These are phyloP conservation scores for Diaporthe sp. DNA, from an alignment of 2,329 filamentous ascomycete species.

Conservation along the genomic window DNA sequence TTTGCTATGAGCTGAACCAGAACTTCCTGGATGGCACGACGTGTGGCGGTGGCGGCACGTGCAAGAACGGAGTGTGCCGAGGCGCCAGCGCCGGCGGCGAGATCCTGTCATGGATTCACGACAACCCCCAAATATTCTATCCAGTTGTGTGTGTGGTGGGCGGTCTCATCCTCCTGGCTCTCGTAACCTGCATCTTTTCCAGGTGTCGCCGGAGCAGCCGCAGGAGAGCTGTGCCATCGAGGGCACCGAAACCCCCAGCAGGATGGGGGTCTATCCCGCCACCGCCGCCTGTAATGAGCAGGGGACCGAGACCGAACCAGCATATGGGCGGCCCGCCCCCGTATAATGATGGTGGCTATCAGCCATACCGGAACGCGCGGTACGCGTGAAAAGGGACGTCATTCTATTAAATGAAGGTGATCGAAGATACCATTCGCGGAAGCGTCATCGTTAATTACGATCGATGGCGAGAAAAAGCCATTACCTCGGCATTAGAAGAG, in stretches of 20 bases:
- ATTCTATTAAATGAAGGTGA: neutral
- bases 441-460: neutral
- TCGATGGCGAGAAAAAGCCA: neutral
- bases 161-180: conserved; percentile 76
- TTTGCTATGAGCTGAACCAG: conserved; percentile 84
- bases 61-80: conserved; percentile 82
- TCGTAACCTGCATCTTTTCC: conserved; percentile 73
- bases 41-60: conserved; percentile 85
- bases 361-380: conserved; percentile 26
- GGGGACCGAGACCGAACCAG: conserved; percentile 12
- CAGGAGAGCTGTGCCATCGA: neutral
- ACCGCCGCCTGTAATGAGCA: conserved; percentile 37
- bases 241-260: conserved; percentile 4
- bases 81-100: conserved; percentile 79
- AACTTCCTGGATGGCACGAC: conserved; percentile 94
- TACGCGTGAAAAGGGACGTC: conserved; percentile 31
- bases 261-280: conserved; percentile 25
- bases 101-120: conserved; percentile 80
- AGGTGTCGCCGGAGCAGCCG: conserved; percentile 29
- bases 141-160: conserved; percentile 81
- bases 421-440: neutral
- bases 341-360: conserved; percentile 36
- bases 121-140: conserved; percentile 86
- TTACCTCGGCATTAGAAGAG: neutral
- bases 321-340: conserved; percentile 38